A percentile compares a stretch with the other conserved stretches of the same genome.
Conservation (phyloP, 768 basidiomycete genomes). For the Termitomyces sp. region DNA sequence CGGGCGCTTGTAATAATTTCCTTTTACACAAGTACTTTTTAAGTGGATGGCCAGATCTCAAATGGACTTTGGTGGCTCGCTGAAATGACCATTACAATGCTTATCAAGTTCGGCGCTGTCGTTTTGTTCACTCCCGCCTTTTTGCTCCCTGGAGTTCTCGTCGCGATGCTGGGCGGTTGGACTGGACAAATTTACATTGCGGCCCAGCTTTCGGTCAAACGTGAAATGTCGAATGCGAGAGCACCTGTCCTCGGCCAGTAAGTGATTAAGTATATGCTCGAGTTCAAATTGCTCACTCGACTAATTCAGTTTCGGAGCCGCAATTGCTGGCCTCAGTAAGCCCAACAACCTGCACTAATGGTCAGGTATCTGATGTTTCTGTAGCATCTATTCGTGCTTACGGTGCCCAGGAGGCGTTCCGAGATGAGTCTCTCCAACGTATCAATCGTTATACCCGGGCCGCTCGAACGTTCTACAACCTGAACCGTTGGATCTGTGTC, state of each 20-base stretch:
- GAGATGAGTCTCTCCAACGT: slow-evolving; percentile 36
- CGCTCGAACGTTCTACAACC: slow-evolving; percentile 43
- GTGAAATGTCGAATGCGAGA: slow-evolving; percentile 41
- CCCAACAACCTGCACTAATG: neutral
- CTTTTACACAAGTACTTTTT: slow-evolving; percentile 19
- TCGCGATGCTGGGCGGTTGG: slow-evolving; percentile 37
- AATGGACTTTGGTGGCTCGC: slow-evolving; percentile 21
- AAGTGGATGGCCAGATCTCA: slow-evolving; percentile 43
- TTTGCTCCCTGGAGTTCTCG: slow-evolving; percentile 36
- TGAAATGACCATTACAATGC: slow-evolving; percentile 27
- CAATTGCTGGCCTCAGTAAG: slow-evolving; percentile 52
- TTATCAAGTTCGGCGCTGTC: slow-evolving; percentile 39
- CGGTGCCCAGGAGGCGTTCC: slow-evolving; percentile 47
- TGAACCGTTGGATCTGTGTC: slow-evolving; percentile 42
- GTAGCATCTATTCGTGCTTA: slow-evolving; percentile 61
- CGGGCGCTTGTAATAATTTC: slow-evolving; percentile 18
- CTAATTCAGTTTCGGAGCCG: slow-evolving; percentile 37
- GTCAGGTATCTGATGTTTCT: neutral
- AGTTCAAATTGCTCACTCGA: slow-evolving; percentile 6
- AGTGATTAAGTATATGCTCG: slow-evolving; percentile 22
- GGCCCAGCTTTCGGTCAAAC: slow-evolving; percentile 42
- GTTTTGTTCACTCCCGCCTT: slow-evolving; percentile 41
- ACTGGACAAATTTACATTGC: slow-evolving; percentile 39
- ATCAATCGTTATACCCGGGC: slow-evolving; percentile 50
- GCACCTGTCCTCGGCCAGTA: slow-evolving; percentile 32